These are phyloP conservation scores for Tillandsia fasciculata DNA, from an alignment of 176 grass and related monocot species.

Conservation along the genomic window DNA sequence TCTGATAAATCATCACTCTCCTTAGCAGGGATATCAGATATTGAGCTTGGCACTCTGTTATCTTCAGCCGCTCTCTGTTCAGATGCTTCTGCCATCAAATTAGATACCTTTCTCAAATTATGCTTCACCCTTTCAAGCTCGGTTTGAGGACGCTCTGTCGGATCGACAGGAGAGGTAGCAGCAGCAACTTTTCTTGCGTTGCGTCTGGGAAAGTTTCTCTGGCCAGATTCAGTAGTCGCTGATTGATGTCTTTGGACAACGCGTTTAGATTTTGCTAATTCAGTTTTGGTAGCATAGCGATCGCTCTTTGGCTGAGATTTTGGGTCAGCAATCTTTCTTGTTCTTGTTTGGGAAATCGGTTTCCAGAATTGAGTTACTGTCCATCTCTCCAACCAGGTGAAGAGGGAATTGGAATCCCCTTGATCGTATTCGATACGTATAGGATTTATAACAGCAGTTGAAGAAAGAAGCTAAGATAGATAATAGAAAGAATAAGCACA, in stretches of 20 bases:
- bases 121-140: slow-evolving; percentile 94
- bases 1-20: slow-evolving; percentile 26
- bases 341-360: slow-evolving; percentile 44
- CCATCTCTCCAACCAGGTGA: slow-evolving; percentile 83
- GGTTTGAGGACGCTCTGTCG: slow-evolving; percentile 58
- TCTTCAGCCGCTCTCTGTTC: slow-evolving; percentile 26
- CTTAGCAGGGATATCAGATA: slow-evolving; percentile 25
- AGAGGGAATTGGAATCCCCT: slow-evolving; percentile 55
- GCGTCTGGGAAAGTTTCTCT: slow-evolving; percentile 56
- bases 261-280: slow-evolving; percentile 77
- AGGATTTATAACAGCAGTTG: slow-evolving; percentile 27
- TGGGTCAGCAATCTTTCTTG: slow-evolving; percentile 48
- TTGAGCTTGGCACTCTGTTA: slow-evolving; percentile 23
- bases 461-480: slow-evolving; percentile 66
- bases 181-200: slow-evolving; percentile 35
- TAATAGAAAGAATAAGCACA: background rate
- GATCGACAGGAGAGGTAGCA: slow-evolving; percentile 28
- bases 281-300: slow-evolving; percentile 67
- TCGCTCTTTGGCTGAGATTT: slow-evolving; percentile 40
- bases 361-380: slow-evolving; percentile 55
- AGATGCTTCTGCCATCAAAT: slow-evolving; percentile 36
- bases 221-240: slow-evolving; percentile 26
- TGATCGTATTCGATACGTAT: slow-evolving; percentile 64
- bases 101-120: slow-evolving; percentile 78
- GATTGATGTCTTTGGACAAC: slow-evolving; percentile 32